Evolutionary conservation across 2,329 filamentous ascomycete species (phyloP).

Genomic region (Mycosphaerella arachidis): DNA sequence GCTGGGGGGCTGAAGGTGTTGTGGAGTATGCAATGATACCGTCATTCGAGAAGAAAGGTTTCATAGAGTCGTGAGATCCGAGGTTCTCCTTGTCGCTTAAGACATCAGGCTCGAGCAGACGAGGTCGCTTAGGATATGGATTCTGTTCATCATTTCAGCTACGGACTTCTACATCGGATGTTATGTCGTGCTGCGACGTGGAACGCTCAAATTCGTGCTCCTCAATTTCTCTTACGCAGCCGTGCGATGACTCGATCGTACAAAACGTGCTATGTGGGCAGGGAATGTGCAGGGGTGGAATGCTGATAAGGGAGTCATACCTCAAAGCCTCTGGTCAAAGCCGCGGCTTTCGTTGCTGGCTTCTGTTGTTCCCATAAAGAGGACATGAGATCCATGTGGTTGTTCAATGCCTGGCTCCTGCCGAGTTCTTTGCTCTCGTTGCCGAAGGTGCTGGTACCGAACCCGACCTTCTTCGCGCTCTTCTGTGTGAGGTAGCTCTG

Average conservation of each 20-base stretch:
- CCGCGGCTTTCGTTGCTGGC: conserved; percentile 40
- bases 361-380: conserved; percentile 76
- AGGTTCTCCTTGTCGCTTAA: conserved; percentile 58
- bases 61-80: conserved; percentile 67
- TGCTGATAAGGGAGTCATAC: conserved; percentile 61
- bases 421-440: conserved; percentile 15
- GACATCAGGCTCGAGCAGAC: conserved; percentile 51
- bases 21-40: conserved; percentile 66
- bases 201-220: conserved; percentile 18
- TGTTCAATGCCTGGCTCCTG: conserved; percentile 63
- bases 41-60: conserved; percentile 73
- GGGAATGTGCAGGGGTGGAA: background rate
- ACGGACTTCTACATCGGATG: conserved; percentile 25
- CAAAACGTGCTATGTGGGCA: conserved; percentile 2
- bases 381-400: conserved; percentile 93
- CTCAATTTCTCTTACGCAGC: conserved; percentile 22
- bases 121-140: conserved; percentile 29
- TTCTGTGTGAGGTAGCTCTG: conserved; percentile 32
- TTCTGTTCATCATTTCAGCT: conserved; percentile 34
- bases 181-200: conserved; percentile 8
- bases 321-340: conserved; percentile 49
- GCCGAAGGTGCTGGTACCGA: conserved; percentile 16
- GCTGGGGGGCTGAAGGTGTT: conserved; percentile 38
- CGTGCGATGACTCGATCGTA: conserved; percentile 12
- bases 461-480: conserved; percentile 29